Percentiles rank a stretch among this genome's conserved stretches.
Evolutionary conservation across 139 green algal genomes (phyloP).

Genomic region (Desmodesmus armatus): DNA sequence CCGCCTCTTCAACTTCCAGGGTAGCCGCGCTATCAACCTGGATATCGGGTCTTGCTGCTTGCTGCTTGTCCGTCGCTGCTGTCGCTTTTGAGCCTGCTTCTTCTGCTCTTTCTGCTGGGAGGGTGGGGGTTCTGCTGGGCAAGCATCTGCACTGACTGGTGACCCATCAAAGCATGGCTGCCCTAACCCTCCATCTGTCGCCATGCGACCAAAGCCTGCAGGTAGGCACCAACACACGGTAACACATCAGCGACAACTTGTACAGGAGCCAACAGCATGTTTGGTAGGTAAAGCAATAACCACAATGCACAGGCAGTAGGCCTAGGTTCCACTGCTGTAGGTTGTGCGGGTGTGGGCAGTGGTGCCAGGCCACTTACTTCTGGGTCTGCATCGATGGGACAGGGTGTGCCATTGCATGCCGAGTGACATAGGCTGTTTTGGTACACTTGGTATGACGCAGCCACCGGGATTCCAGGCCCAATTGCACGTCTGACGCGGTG

Average conservation of each 20-base stretch:
- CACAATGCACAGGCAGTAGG: neutral
- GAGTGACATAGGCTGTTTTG: neutral
- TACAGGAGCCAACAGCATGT: neutral
- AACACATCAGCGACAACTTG: neutral
- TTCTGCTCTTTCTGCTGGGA: neutral
- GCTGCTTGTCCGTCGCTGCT: neutral
- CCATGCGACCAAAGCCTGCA: too few relatives aligned
- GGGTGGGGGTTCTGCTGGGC: neutral
- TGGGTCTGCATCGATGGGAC: neutral
- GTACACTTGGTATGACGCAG: neutral
- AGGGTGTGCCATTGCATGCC: neutral
- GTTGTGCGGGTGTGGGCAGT: neutral
- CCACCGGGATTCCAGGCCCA: neutral
- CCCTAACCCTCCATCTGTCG: too few relatives aligned
- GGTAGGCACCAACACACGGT: too few relatives aligned
- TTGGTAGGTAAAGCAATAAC: too few relatives aligned
- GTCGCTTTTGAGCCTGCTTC: neutral
- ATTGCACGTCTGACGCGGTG: neutral
- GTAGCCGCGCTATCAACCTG: neutral
- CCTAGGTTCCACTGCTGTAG: too few relatives aligned
- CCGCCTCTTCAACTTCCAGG: neutral
- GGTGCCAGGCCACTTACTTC: neutral
- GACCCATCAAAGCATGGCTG: constrained; percentile 3
- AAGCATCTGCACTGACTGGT: neutral
- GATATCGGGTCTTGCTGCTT: neutral